Evolutionary conservation across 176 grass and related monocot genomes (phyloP), one percentile per base, ranked within the genome.

Genomic region (Hordeum vulgare): DNA sequence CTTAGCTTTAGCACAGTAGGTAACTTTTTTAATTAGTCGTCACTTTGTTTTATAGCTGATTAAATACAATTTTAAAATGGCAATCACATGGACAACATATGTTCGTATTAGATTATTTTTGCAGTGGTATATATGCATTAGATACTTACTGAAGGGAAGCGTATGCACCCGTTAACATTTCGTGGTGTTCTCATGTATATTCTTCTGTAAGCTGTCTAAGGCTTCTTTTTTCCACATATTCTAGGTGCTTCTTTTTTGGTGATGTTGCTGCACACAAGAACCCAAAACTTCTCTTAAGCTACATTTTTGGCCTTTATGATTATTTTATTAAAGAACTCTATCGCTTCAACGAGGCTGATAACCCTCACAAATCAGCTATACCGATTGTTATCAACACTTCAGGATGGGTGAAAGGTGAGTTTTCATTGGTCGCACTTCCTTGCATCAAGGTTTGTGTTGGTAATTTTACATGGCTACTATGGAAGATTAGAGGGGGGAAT

Each of bases 381-480:
- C 91, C 89, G 11, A 79, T 93, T 71, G 89, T 97, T 84, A 80
- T 97, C 76, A 97, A 97, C 64, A 93, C 94, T 71, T 97, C 94
- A 70, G 94, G 94, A 74, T 97, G 86, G 94, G 85, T 93, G 73
- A 97, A 93, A 93, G 94, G 94, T 97, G 84, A 56, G 9, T 3
- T 26, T 84, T 67, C 11, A 60, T 78, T 90, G 29, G 9, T 61
- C 6, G 3, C 45, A 47, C 21, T 76, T 64, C 42, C 34, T 39
- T 81, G 15, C 20, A 66, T 83, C 35, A 5, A 41, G 6, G 21
- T 61, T 77, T 20, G 53, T 79, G 11, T 24, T 83, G n/a, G 6
- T 71, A 36, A 12, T 74, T 74, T 74, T 4, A 74, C 17, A 53
- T 11, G 17, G 26, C 27, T 33, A 31, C 6, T 21, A 9, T 74